Conservation (phyloP, 2,329 filamentous ascomycete species). For the Verticillium longisporum region DNA sequence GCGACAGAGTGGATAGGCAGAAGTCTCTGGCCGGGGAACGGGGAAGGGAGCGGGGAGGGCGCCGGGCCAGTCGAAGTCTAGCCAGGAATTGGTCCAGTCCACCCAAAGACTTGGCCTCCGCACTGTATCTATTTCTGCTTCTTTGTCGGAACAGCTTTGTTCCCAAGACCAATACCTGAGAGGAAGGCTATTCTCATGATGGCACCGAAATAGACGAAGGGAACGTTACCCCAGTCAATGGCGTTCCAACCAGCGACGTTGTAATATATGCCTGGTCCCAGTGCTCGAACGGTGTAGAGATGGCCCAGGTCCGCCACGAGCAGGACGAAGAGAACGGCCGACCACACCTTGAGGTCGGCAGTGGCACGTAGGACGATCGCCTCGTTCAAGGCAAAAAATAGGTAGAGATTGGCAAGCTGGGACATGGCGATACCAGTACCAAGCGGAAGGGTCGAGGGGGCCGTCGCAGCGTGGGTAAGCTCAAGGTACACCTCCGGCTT, state of each 20-base stretch:
- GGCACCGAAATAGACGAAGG: slow-evolving; percentile 63
- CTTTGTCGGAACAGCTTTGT: slow-evolving; percentile 4
- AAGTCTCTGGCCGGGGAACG: neutral
- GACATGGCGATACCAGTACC: slow-evolving; percentile 61
- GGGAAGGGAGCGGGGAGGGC: neutral
- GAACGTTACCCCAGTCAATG: slow-evolving; percentile 62
- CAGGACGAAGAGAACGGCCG: slow-evolving; percentile 56
- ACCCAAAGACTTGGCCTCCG: neutral
- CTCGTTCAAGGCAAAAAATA: slow-evolving; percentile 72
- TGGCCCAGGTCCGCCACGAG: slow-evolving; percentile 74
- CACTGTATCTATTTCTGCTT: slow-evolving; percentile 6
- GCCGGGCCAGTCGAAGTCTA: neutral
- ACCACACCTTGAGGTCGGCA: slow-evolving; percentile 63
- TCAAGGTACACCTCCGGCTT: slow-evolving; percentile 51
- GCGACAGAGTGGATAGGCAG: neutral
- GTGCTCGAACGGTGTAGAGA: slow-evolving; percentile 55
- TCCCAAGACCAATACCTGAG: slow-evolving; percentile 44
- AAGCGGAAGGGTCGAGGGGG: slow-evolving; percentile 42
- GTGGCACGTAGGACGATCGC: slow-evolving; percentile 67
- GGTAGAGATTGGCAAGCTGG: slow-evolving; percentile 72
- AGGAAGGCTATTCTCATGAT: slow-evolving; percentile 53
- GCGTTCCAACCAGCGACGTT: slow-evolving; percentile 55
- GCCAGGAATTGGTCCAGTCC: neutral
- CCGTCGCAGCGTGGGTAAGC: slow-evolving; percentile 52
- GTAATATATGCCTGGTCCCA: slow-evolving; percentile 60